Evolutionary conservation across 2,329 filamentous ascomycete genomes (phyloP).

Genomic region (Trichoderma simmonsii): DNA sequence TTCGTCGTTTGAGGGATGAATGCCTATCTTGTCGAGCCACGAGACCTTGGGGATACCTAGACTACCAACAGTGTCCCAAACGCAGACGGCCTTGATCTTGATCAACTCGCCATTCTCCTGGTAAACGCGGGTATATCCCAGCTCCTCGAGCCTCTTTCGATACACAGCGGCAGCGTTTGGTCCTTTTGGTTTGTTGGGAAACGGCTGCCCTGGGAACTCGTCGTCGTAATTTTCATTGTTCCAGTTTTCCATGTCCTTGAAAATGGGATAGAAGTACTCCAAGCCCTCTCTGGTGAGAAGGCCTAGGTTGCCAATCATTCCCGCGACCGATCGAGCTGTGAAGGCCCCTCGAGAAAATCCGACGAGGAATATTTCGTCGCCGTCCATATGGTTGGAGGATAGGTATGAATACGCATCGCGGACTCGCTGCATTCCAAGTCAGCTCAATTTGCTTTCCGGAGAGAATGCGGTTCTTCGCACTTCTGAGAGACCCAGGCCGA

Average conservation of each 20-base stretch:
- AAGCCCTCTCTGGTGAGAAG: slow-evolving; percentile 52
- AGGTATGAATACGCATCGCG: slow-evolving; percentile 62
- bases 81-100: slow-evolving; percentile 44
- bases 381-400: slow-evolving; percentile 58
- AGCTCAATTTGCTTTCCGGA: background rate
- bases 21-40: slow-evolving; percentile 46
- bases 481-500: slow-evolving; percentile 54
- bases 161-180: slow-evolving; percentile 41
- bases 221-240: slow-evolving; percentile 44
- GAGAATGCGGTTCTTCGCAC: slow-evolving; percentile 28
- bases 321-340: slow-evolving; percentile 54
- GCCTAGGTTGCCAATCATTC: slow-evolving; percentile 50
- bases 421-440: slow-evolving; percentile 41
- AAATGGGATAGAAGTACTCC: slow-evolving; percentile 53
- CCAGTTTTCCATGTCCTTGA: slow-evolving; percentile 57
- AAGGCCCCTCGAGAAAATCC: slow-evolving; percentile 60
- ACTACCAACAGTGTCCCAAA: slow-evolving; percentile 46
- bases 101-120: slow-evolving; percentile 42
- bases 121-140: slow-evolving; percentile 43
- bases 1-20: slow-evolving; percentile 44
- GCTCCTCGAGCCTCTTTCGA: slow-evolving; percentile 42
- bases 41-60: slow-evolving; percentile 45
- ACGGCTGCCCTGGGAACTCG: slow-evolving; percentile 46
- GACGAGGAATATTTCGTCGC: slow-evolving; percentile 55
- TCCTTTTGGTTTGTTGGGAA: slow-evolving; percentile 48